Evolutionary conservation across 306 rosid genomes (phyloP), one percentile per base, ranked within the genome.

Genomic region (Trifolium subterraneum): DNA sequence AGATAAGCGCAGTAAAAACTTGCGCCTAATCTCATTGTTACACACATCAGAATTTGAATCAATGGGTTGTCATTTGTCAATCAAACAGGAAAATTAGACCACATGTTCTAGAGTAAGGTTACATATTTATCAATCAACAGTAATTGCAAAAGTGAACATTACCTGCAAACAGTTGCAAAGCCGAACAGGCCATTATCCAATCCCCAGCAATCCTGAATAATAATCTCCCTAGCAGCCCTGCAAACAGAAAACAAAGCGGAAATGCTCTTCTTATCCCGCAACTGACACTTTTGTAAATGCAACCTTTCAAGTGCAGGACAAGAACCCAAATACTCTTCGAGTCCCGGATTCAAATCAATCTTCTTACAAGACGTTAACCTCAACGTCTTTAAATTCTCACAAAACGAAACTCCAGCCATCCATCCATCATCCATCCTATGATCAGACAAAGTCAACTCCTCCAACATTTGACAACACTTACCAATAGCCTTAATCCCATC

Each of bases 401-500:
- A 92, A 77, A 52, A 92, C 0, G 96, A 77, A 23, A 94, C 79
- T 0, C 82, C 98, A 2, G 93, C 91, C 64, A 92, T 58, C 98
- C 98, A 94, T 15, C 97, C 99, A 73, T 80, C 72, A 39, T 92
- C 99, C 98, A 94, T 94, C 83, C 92, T 88, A 23, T 92, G 99
- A 86, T 92, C 93, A 78, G 80, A 82, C 23, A 94, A 20, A 0
- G 86, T 86, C 84, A 94, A 75, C 64, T 94, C 99, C 87, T 94
- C 99, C 80, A 94, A 59, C 98, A 94, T 94, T 45, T 75, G 95
- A 63, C 99, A 94, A 75, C 99, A 94, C 78, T 88, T 93, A 23
- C 97, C 99, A 78, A 94, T 88, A 0, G 99, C 97, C 59, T 94
- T 94, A 52, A 94, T 75, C 79, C 99, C 98, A 81, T 91, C 99